Evolutionary conservation across 1,284 basidiomycete genomes (phyloP).

Genomic region (Leccinum holopus): DNA sequence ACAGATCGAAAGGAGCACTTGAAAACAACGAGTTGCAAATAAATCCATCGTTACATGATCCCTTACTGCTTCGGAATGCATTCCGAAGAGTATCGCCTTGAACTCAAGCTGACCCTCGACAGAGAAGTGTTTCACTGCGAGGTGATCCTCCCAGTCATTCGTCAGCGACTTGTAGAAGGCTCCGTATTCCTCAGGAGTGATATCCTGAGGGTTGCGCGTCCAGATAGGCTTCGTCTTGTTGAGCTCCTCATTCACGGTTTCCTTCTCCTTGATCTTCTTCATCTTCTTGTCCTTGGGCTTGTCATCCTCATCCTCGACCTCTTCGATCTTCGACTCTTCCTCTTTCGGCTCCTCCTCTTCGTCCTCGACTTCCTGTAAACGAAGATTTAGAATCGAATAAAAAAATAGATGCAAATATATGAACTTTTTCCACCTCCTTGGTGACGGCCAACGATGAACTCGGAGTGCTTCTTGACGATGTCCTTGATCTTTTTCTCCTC

Average conservation of each 20-base stretch:
- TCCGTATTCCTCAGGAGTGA: conserved; percentile 90
- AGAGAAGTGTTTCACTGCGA: conserved; percentile 99
- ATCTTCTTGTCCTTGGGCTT: conserved; percentile 94
- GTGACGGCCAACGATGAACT: conserved; percentile 98
- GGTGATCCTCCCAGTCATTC: conserved; percentile 99
- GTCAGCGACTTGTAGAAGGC: conserved; percentile 99
- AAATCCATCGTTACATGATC: neutral
- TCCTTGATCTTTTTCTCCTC: conserved; percentile 99
- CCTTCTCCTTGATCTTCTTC: conserved; percentile 94
- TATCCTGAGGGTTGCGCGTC: conserved; percentile 97
- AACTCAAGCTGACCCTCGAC: conserved; percentile 99
- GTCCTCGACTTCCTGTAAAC: conserved; percentile 81
- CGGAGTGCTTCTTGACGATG: conserved; percentile 99
- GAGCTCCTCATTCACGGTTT: conserved; percentile 93
- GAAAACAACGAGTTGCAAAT: conserved; percentile 9
- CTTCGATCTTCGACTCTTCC: conserved; percentile 72
- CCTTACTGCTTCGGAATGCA: conserved; percentile 85
- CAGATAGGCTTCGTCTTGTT: conserved; percentile 99
- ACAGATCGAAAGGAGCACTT: conserved; percentile 97
- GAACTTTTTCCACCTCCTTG: conserved; percentile 97
- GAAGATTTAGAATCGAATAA: conserved; percentile 4
- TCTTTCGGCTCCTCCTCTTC: conserved; percentile 66
- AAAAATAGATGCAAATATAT: conserved; percentile 17
- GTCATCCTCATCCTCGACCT: conserved; percentile 81
- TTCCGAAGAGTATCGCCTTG: conserved; percentile 91